phyloP scores from a whole-genome alignment of 2,329 filamentous ascomycete species.

The Diaporthe ampelina region DNA sequence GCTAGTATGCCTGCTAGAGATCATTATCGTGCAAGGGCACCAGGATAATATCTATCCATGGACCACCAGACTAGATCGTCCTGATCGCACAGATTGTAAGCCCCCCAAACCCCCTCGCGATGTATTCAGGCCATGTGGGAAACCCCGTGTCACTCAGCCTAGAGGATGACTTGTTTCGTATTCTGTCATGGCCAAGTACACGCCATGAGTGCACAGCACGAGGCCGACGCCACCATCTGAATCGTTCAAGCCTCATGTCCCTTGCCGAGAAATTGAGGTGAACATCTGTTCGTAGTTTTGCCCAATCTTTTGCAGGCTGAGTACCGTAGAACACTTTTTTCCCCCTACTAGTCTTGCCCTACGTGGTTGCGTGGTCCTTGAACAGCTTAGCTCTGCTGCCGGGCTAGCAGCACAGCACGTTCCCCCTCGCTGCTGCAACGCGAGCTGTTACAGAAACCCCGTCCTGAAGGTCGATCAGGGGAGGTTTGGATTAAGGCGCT shows the following conservation, averaged over 20 bases:
- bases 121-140: neutral
- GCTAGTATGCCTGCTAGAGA: constrained; percentile 27
- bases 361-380: neutral
- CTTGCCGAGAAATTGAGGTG: constrained; percentile 28
- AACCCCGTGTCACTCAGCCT: constrained; percentile 22
- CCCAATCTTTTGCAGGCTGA: neutral
- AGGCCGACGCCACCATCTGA: constrained; percentile 15
- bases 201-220: neutral
- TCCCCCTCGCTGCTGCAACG: constrained; percentile 46
- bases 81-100: neutral
- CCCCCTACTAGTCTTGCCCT: neutral
- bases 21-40: neutral
- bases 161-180: constrained; percentile 30
- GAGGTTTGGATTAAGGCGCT: constrained; percentile 6
- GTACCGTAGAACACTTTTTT: neutral
- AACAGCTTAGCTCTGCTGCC: constrained; percentile 24
- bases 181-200: constrained; percentile 1
- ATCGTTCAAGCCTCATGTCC: constrained; percentile 21
- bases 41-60: neutral
- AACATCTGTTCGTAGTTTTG: constrained; percentile 6
- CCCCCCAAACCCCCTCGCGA: too few species aligned
- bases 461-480: constrained; percentile 46
- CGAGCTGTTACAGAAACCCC: constrained; percentile 46
- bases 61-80: constrained; percentile 6
- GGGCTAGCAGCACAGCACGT: constrained; percentile 42